These are phyloP conservation scores for Komagataea norvegica DNA, from an alignment of 1,139 yeast genomes.

Conservation along the genomic window DNA sequence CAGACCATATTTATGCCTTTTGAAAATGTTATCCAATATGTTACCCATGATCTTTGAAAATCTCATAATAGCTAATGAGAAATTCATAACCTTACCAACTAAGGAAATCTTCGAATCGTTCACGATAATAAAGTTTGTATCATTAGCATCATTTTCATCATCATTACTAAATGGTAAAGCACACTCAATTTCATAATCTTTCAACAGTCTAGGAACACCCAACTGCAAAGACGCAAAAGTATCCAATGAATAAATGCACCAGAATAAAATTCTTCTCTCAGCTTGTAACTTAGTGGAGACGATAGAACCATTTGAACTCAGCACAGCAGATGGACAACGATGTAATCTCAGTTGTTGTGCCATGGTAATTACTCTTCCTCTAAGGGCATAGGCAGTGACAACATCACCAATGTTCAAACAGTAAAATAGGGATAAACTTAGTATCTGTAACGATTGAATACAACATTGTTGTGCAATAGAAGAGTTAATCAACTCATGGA, in stretches of 20 bases:
- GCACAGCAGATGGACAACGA: slow-evolving; percentile 82
- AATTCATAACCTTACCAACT: slow-evolving; percentile 63
- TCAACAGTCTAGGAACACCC: slow-evolving; percentile 77
- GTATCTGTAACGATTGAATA: slow-evolving; percentile 64
- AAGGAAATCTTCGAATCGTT: slow-evolving; percentile 54
- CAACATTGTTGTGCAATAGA: slow-evolving; percentile 56
- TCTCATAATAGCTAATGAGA: slow-evolving; percentile 61
- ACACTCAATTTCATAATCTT: slow-evolving; percentile 81
- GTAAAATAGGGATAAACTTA: slow-evolving; percentile 65
- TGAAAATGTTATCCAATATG: slow-evolving; percentile 62
- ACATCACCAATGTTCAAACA: slow-evolving; percentile 72
- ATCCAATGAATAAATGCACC: slow-evolving; percentile 81
- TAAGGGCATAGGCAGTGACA: slow-evolving; percentile 65
- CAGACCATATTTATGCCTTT: slow-evolving; percentile 36
- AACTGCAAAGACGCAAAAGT: slow-evolving; percentile 67
- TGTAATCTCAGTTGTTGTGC: slow-evolving; percentile 83
- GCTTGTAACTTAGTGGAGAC: slow-evolving; percentile 67
- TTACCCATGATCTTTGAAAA: slow-evolving; percentile 71
- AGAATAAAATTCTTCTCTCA: slow-evolving; percentile 73
- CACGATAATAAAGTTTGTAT: slow-evolving; percentile 52
- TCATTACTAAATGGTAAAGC: slow-evolving; percentile 73
- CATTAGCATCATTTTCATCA: slow-evolving; percentile 37
- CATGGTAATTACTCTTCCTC: slow-evolving; percentile 77
- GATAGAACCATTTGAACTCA: slow-evolving; percentile 51
- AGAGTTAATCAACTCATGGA: slow-evolving; percentile 45